Evolutionary conservation across 2,329 filamentous ascomycete species (phyloP).

Genomic region (Penicillium sp.): DNA sequence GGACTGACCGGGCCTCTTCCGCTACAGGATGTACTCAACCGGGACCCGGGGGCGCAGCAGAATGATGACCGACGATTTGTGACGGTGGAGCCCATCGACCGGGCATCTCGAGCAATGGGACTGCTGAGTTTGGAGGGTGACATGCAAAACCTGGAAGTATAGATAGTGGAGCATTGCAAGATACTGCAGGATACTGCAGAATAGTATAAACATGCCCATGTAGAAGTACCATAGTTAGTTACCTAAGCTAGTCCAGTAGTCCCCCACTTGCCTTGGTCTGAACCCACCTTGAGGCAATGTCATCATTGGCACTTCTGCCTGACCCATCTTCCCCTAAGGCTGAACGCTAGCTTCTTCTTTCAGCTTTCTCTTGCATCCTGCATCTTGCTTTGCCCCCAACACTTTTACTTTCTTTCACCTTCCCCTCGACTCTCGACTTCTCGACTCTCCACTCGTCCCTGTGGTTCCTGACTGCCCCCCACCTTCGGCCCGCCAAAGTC

Average conservation of each 20-base stretch:
- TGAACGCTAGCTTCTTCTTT: slow-evolving; percentile 13
- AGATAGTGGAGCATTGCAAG: slow-evolving; percentile 39
- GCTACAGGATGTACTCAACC: slow-evolving; percentile 30
- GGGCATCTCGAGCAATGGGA: slow-evolving; percentile 77
- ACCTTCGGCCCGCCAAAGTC: slow-evolving; percentile 37
- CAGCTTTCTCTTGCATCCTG: not conserved
- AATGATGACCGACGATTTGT: slow-evolving; percentile 58
- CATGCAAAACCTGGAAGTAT: slow-evolving; percentile 65
- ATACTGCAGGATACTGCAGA: no score
- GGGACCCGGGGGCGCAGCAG: slow-evolving; percentile 28
- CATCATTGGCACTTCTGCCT: slow-evolving; percentile 27
- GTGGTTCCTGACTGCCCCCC: slow-evolving; percentile 26
- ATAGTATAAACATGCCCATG: no score
- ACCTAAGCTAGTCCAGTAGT: no score
- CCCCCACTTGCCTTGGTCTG: not conserved
- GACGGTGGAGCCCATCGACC: slow-evolving; percentile 65
- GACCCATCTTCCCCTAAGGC: slow-evolving; percentile 19
- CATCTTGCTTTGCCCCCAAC: not conserved
- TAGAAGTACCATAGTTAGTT: no score
- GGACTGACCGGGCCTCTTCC: slow-evolving; percentile 25
- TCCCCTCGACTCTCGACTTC: not conserved
- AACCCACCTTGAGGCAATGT: slow-evolving; percentile 15
- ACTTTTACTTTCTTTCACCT: slow-evolving; percentile 1
- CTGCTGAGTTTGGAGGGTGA: slow-evolving; percentile 79
- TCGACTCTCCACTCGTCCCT: not conserved